Conservation (phyloP, 495 filamentous ascomycete species). For the Aspergillus haitiensis region DNA sequence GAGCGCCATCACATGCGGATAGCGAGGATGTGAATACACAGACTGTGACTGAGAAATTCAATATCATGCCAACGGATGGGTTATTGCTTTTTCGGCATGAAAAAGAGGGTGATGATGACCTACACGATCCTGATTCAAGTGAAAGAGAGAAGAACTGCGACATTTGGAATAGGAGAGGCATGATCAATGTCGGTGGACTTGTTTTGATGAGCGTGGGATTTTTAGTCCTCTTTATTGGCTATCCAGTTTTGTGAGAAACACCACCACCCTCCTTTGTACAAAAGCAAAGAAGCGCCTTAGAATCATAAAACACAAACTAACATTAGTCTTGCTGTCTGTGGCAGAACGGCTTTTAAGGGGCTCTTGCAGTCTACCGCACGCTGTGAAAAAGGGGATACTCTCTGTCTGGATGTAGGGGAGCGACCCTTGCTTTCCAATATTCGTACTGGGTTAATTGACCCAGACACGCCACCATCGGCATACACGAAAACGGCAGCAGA, state of each 20-base stretch:
- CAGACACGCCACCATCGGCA: conserved; percentile 64
- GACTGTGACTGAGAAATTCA: conserved; percentile 77
- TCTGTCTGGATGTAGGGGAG: conserved; percentile 60
- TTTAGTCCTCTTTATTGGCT: conserved; percentile 68
- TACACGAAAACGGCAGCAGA: conserved; percentile 56
- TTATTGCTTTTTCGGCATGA: conserved; percentile 72
- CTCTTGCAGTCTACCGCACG: conserved; percentile 27
- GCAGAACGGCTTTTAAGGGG: conserved; percentile 58
- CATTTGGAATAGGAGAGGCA: conserved; percentile 64
- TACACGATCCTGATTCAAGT: conserved; percentile 71
- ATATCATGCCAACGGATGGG: conserved; percentile 70
- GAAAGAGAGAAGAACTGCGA: conserved; percentile 68
- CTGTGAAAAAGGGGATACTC: conserved; percentile 46
- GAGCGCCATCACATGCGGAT: conserved; percentile 58
- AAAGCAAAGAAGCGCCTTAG: not conserved
- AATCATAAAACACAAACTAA: not conserved
- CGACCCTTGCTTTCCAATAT: conserved; percentile 60
- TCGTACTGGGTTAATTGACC: conserved; percentile 64
- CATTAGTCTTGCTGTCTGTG: not conserved
- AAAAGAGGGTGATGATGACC: conserved; percentile 74
- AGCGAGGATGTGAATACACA: conserved; percentile 73
- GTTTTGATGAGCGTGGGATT: conserved; percentile 61
- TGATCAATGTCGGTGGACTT: conserved; percentile 68
- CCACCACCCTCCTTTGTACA: not conserved
- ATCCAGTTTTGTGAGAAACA: conserved; percentile 65